Conservation (phyloP, 2,329 filamentous ascomycete species). For the Fusarium floridanum region DNA sequence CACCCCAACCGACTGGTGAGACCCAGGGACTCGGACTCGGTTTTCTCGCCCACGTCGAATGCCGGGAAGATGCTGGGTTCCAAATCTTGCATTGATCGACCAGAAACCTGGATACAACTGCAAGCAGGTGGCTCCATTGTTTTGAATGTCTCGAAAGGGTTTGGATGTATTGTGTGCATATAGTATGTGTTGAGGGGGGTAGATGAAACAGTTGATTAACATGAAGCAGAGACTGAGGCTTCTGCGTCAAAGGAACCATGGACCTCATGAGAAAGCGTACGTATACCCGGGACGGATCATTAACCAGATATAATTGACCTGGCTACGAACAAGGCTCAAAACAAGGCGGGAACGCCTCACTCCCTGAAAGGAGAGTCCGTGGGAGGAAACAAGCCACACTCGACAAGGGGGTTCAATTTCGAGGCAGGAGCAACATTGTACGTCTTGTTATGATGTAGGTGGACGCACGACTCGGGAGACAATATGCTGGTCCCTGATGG, state of each 20-base stretch:
- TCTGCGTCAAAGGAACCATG: slow-evolving; percentile 8
- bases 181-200: neutral
- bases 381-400: neutral
- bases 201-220: neutral
- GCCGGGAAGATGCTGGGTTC: slow-evolving; percentile 37
- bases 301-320: slow-evolving; percentile 33
- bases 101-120: slow-evolving; percentile 9
- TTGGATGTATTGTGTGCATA: neutral
- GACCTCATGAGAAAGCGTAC: neutral
- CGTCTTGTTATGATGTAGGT: neutral
- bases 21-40: slow-evolving; percentile 1
- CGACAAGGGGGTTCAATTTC: neutral
- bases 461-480: slow-evolving; percentile 2
- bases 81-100: slow-evolving; percentile 23
- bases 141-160: neutral
- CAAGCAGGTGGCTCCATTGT: slow-evolving; percentile 22
- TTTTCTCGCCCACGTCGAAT: slow-evolving; percentile 33
- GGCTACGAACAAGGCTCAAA: neutral
- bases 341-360: slow-evolving; percentile 6
- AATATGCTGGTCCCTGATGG: neutral
- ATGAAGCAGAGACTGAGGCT: neutral
- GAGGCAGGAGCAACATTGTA: slow-evolving; percentile 3
- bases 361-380: neutral
- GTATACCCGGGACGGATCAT: slow-evolving; percentile 6
- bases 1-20: slow-evolving; percentile 1